Conservation (phyloP, 1,284 basidiomycete species). For the Moesziomyces antarcticus region DNA sequence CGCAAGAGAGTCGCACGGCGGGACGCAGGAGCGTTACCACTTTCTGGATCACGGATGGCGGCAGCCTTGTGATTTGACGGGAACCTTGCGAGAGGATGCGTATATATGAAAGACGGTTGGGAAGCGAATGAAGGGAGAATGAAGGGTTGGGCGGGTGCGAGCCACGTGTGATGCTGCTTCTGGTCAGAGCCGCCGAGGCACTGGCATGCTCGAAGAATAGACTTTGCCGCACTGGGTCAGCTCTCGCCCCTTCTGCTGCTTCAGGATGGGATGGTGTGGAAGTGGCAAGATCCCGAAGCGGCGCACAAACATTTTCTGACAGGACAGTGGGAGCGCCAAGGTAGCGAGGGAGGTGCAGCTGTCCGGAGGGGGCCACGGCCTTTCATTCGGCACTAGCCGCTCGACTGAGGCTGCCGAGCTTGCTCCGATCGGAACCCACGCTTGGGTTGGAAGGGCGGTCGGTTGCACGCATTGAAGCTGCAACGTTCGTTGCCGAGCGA, state of each 20-base stretch:
- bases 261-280: background rate
- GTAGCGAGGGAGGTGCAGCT: too few relatives aligned
- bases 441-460: too few relatives aligned
- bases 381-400: too few relatives aligned
- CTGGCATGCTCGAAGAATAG: background rate
- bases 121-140: background rate
- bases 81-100: background rate
- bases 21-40: background rate
- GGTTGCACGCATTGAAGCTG: background rate
- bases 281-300: too few relatives aligned
- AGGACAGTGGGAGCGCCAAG: too few relatives aligned
- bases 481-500: background rate
- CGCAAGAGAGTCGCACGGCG: too few relatives aligned
- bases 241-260: too few relatives aligned
- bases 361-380: too few relatives aligned
- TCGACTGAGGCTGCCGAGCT: background rate
- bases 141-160: background rate
- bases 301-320: too few relatives aligned
- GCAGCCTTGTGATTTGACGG: background rate
- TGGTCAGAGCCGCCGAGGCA: background rate
- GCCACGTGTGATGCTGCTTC: background rate
- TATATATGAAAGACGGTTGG: background rate
- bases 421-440: background rate
- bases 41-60: too few relatives aligned
- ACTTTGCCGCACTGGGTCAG: background rate